Evolutionary conservation across 257 asterid genomes (phyloP).

Genomic region (Leonotis leonurus): DNA sequence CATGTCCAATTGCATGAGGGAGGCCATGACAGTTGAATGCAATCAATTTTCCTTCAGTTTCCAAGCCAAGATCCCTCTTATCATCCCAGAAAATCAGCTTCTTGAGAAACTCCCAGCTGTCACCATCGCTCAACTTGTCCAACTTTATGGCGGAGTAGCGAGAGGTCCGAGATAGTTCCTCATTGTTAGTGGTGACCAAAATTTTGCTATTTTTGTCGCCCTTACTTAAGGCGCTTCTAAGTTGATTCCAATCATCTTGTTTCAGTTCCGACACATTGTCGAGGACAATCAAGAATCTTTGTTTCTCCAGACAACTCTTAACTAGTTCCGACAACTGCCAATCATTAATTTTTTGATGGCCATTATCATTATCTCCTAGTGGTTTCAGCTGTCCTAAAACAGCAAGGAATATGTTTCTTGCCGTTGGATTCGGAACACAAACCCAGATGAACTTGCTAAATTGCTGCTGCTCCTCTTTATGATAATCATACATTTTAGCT

Average conservation of each 20-base stretch:
- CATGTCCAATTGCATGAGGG: slow-evolving; percentile 40
- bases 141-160: slow-evolving; percentile 15
- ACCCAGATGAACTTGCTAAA: slow-evolving; percentile 35
- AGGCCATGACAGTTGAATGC: slow-evolving; percentile 30
- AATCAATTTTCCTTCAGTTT: slow-evolving; percentile 20
- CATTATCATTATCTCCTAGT: too few relatives aligned
- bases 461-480: slow-evolving; percentile 11
- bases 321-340: slow-evolving; percentile 21
- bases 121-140: slow-evolving; percentile 16
- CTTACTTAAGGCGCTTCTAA: slow-evolving; percentile 22
- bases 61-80: slow-evolving; percentile 28
- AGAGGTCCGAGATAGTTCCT: slow-evolving; percentile 11
- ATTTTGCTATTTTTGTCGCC: slow-evolving; percentile 24
- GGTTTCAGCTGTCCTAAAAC: slow-evolving; percentile 18
- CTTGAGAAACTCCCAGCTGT: too few relatives aligned
- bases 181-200: slow-evolving; percentile 30
- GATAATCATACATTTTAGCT: slow-evolving; percentile 24
- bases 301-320: neutral
- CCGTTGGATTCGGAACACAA: slow-evolving; percentile 19
- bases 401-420: slow-evolving; percentile 23
- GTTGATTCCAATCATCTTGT: slow-evolving; percentile 23
- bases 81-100: slow-evolving; percentile 18
- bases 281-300: slow-evolving; percentile 27
- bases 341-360: neutral
- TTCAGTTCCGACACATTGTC: slow-evolving; percentile 27